Evolutionary conservation across 805 yeast genomes (phyloP), one percentile per base, ranked within the genome.

Genomic region (Yamadazyma scolyti): DNA sequence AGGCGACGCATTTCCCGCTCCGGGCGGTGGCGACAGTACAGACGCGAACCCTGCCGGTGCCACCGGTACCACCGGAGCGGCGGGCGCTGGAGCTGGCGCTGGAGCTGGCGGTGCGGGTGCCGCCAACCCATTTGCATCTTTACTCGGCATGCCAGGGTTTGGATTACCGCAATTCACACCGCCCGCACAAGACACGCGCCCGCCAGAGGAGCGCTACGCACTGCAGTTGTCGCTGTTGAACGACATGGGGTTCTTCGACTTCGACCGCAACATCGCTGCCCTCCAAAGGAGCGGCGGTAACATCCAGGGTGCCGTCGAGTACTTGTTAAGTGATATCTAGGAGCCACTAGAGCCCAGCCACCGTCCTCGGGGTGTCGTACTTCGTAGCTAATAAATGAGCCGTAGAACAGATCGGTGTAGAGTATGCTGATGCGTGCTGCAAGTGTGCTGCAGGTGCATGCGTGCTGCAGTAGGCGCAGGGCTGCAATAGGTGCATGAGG

Each of bases 261-360:
- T 90, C 53, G 97, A 90, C 45, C 73, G 85, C 45, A 93, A 93
- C 52, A 88, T 93, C 15, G 79, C 78, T 17, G 97, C 97, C 2
- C 71, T 93, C 48, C 78, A 97, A 65, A 78, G 97, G 61, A 78
- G 90, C 33, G 98, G 98, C 20, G 98, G 98, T 6, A 85, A 89
- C 41, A 97, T 90, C 16, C 96, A 90, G 62, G 97, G 97, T 27
- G 98, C 98, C 8, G 70, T 90, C 30, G 97, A 90, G 58, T 84
- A 86, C 32, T 33, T 41, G 15, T 38, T 41, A 14, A 26, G 34
- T n/a, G 43, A 26, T 10, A n/a, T n/a, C n/a, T n/a, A n/a, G n/a
- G n/a, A n/a, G n/a, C n/a, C n/a, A n/a, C n/a, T 27, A 31, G 17
- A 5, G n/a, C n/a, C n/a, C n/a, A n/a, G n/a, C n/a, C n/a, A n/a